Conservation (phyloP, 352 stramenopile genomes). For the Pythium coloratum region DNA sequence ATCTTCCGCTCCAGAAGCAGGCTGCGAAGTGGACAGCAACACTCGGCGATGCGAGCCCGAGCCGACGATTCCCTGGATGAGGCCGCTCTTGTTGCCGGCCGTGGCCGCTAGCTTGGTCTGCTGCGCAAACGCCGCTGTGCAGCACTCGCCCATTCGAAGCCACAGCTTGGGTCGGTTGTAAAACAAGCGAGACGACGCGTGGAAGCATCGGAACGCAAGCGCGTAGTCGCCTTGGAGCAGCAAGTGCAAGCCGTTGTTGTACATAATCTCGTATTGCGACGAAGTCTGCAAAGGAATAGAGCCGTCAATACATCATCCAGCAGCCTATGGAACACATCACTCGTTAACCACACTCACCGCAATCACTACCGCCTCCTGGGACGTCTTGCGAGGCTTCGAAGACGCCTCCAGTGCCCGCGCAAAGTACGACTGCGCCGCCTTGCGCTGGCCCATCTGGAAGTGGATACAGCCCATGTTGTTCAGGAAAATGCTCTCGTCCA, state of each 20-base stretch:
- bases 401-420: slow-evolving; percentile 75
- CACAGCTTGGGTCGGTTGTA: slow-evolving; percentile 92
- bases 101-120: slow-evolving; percentile 56
- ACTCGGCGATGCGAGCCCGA: slow-evolving; percentile 80
- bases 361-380: slow-evolving; percentile 50
- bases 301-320: slow-evolving; percentile 21
- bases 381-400: slow-evolving; percentile 48
- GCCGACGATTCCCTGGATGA: slow-evolving; percentile 81
- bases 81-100: slow-evolving; percentile 75
- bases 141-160: slow-evolving; percentile 91
- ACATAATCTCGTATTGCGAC: slow-evolving; percentile 88
- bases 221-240: slow-evolving; percentile 81
- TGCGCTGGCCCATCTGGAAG: slow-evolving; percentile 88
- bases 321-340: background rate
- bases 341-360: slow-evolving; percentile 26
- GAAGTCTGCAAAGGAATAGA: slow-evolving; percentile 44
- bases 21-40: slow-evolving; percentile 70
- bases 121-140: slow-evolving; percentile 80
- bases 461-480: slow-evolving; percentile 94
- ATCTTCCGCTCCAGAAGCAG: slow-evolving; percentile 53
- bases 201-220: slow-evolving; percentile 89
- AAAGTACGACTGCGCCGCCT: slow-evolving; percentile 92
- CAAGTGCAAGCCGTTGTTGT: slow-evolving; percentile 92
- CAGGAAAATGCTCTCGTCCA: slow-evolving; percentile 85
- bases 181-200: slow-evolving; percentile 85